phyloP scores from a whole-genome alignment of 2,329 filamentous ascomycete species.

The Paraconiothyrium sp. region DNA sequence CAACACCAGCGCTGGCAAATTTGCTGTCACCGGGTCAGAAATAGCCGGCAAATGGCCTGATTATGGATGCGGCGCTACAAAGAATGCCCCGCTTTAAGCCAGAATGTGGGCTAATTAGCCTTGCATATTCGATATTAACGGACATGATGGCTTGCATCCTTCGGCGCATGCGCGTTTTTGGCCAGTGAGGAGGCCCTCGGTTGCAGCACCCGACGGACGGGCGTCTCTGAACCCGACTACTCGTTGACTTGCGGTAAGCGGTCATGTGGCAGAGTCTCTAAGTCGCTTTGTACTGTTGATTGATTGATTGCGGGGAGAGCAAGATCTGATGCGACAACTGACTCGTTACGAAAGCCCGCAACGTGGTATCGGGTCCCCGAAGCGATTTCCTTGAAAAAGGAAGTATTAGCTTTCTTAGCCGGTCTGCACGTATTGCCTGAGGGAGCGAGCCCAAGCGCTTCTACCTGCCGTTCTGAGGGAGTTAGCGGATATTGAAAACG shows the following conservation, averaged over 20 bases:
- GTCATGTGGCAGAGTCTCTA: constrained; percentile 26
- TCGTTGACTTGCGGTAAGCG: constrained; percentile 19
- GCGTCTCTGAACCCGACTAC: constrained; percentile 4
- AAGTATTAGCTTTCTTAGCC: constrained; percentile 32
- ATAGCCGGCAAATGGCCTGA: constrained; percentile 43
- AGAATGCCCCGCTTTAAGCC: constrained; percentile 40
- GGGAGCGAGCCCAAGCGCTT: constrained; percentile 22
- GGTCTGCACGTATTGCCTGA: constrained; percentile 35
- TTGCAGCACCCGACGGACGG: constrained; percentile 17
- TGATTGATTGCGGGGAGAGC: constrained; percentile 22
- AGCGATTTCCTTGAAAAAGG: constrained; percentile 25
- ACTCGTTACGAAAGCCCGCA: constrained; percentile 15
- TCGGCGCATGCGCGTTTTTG: constrained; percentile 16
- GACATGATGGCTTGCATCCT: constrained; percentile 23
- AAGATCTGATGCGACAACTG: constrained; percentile 27
- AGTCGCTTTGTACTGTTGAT: constrained; percentile 18
- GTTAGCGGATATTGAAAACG: constrained; percentile 14
- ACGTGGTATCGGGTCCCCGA: neutral
- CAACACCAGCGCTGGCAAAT: constrained; percentile 38
- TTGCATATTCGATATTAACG: constrained; percentile 28
- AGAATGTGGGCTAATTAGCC: constrained; percentile 46
- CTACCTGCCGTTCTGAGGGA: constrained; percentile 29
- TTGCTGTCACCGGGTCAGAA: constrained; percentile 26
- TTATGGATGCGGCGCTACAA: constrained; percentile 28
- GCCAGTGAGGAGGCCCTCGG: constrained; percentile 16